A percentile compares a stretch with the other conserved stretches of the same genome.
Conservation (phyloP, 1,284 basidiomycete genomes). For the Sporisorium sorghi region DNA sequence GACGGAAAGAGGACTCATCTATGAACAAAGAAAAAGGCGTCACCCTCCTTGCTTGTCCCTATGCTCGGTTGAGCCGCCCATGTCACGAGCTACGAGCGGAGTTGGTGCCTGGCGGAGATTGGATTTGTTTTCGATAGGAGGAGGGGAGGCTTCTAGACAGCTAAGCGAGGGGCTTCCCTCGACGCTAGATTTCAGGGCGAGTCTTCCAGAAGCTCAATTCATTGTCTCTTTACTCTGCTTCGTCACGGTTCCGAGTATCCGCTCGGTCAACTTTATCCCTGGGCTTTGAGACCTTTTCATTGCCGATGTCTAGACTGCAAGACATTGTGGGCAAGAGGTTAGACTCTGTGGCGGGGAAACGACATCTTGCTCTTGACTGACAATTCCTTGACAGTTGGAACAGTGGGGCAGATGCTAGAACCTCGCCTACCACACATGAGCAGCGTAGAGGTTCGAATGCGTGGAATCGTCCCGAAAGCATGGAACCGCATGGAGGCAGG, state of each 20-base stretch:
- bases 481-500: neutral
- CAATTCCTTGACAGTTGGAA: too few relatives aligned
- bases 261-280: conserved; percentile 6
- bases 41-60: neutral
- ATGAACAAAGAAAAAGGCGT: neutral
- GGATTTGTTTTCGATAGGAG: neutral
- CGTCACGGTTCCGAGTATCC: neutral
- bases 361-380: too few relatives aligned
- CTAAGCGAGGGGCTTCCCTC: neutral
- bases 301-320: too few relatives aligned
- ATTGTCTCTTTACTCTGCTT: too few relatives aligned
- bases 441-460: neutral
- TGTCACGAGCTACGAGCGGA: neutral
- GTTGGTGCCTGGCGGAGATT: conserved; percentile 9
- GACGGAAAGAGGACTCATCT: too few relatives aligned
- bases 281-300: too few relatives aligned
- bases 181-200: neutral
- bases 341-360: too few relatives aligned
- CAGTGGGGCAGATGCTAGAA: neutral
- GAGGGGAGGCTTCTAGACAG: conserved; percentile 7
- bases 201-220: neutral
- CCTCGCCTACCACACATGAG: neutral
- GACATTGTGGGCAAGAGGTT: too few relatives aligned
- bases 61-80: neutral
- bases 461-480: neutral